Base-by-base conservation (phyloP, 495 filamentous ascomycete species). In the Penicillium chermesinum region DNA sequence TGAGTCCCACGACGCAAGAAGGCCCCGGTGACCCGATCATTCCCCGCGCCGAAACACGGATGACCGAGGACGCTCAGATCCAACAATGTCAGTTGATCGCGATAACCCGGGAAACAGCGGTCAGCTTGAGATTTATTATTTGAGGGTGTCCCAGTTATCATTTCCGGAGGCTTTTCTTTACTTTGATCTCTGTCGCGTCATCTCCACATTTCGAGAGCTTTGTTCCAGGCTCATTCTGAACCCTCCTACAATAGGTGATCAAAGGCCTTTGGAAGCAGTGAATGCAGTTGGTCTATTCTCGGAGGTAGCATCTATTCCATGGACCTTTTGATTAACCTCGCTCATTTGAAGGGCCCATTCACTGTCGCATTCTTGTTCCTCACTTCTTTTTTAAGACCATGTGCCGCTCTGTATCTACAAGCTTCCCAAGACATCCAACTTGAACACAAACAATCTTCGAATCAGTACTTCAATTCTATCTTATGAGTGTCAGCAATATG, bases 11-110 rank as follows among this genome's bases (percentile, higher is more conserved):
- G 32, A 13, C 45, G 50, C 34, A 45, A 46, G 49, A 17, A 41
- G 38, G 38, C 41, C n/a, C 54, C 34, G 52, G 47, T 58, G 50
- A 59, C 47, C 51, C 12, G 5, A 45, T 61, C 58, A 61, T 51
- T 27, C 50, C 49, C 36, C 39, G 22, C 40, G 48, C 38, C 34
- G 44, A 46, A 46, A 35, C 33, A 38, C 58, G 44, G 49, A 55
- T 61, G 58, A 61, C 51, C 48, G 33, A 37, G n/a, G 27, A 37
- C 41, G 47, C 37, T 40, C 57, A 42, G 47, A 54, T 53, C 16
- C 14, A 41, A 39, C 7, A 17, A 38, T 34, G 54, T 58, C 51
- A 61, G 41, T 56, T 59, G 57, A 52, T 47, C 20, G 4, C 1
- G 34, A n/a, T 12, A 1, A 21, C 34, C 12, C 32, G 38, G 14